phyloP scores from a whole-genome alignment of 1,284 basidiomycete species.

The Vanrija humicola region DNA sequence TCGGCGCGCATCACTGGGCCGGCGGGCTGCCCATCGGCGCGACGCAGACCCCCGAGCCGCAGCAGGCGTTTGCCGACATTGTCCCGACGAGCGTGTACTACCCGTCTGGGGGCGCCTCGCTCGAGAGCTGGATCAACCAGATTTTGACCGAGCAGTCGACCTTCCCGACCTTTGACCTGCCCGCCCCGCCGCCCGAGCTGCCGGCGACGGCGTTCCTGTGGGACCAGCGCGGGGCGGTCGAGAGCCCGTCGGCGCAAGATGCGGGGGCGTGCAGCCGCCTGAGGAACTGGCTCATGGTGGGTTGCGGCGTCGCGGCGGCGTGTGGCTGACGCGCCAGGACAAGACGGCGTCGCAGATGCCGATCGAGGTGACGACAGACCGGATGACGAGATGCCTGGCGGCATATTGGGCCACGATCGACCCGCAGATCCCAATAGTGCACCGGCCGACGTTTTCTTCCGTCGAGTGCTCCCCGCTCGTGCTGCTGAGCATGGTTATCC shows the following conservation, averaged over 20 bases:
- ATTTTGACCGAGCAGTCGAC: constrained; percentile 5
- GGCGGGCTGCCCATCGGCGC: too few relatives aligned
- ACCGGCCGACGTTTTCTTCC: background rate
- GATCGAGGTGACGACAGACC: background rate
- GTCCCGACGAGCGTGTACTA: too few relatives aligned
- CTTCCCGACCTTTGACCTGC: background rate
- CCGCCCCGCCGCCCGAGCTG: background rate
- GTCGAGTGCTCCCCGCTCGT: background rate
- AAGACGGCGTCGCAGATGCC: background rate
- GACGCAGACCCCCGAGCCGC: background rate
- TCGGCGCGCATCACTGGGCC: background rate
- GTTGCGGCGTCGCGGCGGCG: background rate
- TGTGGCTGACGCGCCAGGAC: background rate
- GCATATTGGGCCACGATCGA: constrained; percentile 3
- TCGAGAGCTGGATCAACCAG: constrained; percentile 12
- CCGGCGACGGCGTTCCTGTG: background rate
- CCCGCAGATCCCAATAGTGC: constrained; percentile 1
- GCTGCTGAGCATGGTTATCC: constrained; percentile 1
- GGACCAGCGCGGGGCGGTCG: background rate
- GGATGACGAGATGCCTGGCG: background rate
- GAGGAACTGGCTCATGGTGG: constrained; percentile 1
- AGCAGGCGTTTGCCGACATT: background rate
- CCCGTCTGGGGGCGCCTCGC: too few relatives aligned
- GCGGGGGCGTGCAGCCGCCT: background rate
- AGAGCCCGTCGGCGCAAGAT: background rate